Base-by-base conservation (phyloP, 495 filamentous ascomycete genomes). In the Neurospora sp. region DNA sequence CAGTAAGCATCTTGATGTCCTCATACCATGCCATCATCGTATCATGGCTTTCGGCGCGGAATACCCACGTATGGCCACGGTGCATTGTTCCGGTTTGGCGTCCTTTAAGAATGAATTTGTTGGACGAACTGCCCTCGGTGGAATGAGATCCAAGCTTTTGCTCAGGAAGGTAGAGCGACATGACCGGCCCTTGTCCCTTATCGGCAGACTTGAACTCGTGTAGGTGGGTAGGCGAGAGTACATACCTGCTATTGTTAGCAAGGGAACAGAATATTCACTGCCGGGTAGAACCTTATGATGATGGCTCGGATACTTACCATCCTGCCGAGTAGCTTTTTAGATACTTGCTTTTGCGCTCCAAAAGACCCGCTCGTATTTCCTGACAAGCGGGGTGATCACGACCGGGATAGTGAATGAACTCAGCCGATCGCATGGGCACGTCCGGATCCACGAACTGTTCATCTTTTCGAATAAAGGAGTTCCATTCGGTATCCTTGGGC, bases 311-410 rank as follows among this genome's bases (percentile, higher is more conserved):
- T 39, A 83, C 90, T 82, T 86, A 96, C 96, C 96, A 99, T 82
- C 96, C 96, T 35, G 95, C 92, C 4, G 94, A 94, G 81, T 97
- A 99, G 79, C 94, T 97, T 87, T 98, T 99, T 54, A 99, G 85
- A 81, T 98, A 99, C 79, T 98, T 99, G 87, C 92, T 96, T 88
- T 98, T 99, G 69, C 96, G 91, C 84, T 99, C 96, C 71, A 99
- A 85, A 84, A 97, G 90, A 2, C 96, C 96, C 7, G 92, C 92
- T 69, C 93, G 87, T 41, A 99, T 90, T 78, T 97, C 96, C 71
- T 91, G 89, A 40, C 93, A 93, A 10, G 94, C 91, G 70, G 92
- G 92, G 80, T 97, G 93, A 78, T 97, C 89, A 76, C 92, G 92
- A 18, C 96, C 96, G n/a, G 95, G 94, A 81, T 98, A 99, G 42